Base-by-base conservation (phyloP, 2,329 filamentous ascomycete genomes). In the Podosphaera aphanis region DNA sequence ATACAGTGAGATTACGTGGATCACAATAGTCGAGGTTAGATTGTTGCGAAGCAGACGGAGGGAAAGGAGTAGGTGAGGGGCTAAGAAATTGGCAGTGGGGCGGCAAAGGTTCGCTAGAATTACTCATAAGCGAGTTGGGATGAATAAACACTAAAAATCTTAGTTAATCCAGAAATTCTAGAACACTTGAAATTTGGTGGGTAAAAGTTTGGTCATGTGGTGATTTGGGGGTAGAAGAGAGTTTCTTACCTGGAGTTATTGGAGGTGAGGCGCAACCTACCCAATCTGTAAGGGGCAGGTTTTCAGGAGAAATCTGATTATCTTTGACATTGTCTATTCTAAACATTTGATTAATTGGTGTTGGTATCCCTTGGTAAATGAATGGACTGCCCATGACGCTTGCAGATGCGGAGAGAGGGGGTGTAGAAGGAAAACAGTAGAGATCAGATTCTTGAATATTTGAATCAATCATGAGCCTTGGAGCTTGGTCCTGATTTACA, bases 331-430 rank as follows among this genome's bases (percentile, higher is more conserved):
- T 71, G 50, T 83, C 78, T 36, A 83, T 67, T 3, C 74, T 70
- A 35, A 83, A 83, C 64, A 84, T 73, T 50, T 78, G 77, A 63
- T 83, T 83, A 60, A 86, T 68, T 2, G 85, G 84, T n/a, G 84
- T 92, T 51, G 81, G 78, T 48, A 92, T 64, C 51, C 84, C 66
- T 50, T 85, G 83, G 59, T 70, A 79, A 62, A 71, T 79, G 50
- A 79, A 79, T 44, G 88, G 84, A 69, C 84, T 93, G 66, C 83
- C 84, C 57, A 84, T 79, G 47, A 74, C 77, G 68, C 85, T 93
- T 53, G 81, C 80, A 25, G 83, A 79, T 2, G 81, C 78, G 20
- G 86, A 93, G 56, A 94, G 70, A 40, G 85, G 81, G 43, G 86
- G 86, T 18, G 86, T 94, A 6, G 83, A 77, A 29, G 86, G 86